Base-by-base conservation (phyloP, 306 rosid species). In the Coriaria nepalensis region DNA sequence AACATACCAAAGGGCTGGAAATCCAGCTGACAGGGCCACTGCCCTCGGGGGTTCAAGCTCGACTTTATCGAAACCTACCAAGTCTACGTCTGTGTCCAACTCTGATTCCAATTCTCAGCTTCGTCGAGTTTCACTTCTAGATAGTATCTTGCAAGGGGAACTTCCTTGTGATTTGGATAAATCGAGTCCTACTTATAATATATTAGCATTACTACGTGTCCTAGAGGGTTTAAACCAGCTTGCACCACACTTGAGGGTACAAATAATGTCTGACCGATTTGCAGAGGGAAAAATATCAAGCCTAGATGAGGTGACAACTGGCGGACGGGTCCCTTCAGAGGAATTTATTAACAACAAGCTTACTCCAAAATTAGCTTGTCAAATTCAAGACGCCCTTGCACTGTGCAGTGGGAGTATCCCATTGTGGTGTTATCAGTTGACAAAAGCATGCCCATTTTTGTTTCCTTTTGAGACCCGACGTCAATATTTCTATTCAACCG, bases 351-450 rank as follows among this genome's bases (percentile, higher is more conserved):
- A 93, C 73, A 75, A 69, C 76, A 92, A 92, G 70, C 96, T 92
- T 63, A 92, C 98, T 71, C 98, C 98, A 32, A 92, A 92, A 50
- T 71, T 92, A 71, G 93, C 98, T 32, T 66, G 98, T 59, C 98
- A 92, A 67, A 92, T 92, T 53, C 98, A 92, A 62, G 98, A 92
- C 64, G 98, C 96, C 39, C 96, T 92, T 79, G 96, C 98, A n/a
- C 66, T 92, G 43, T 92, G 98, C 68, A 92, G 98, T 66, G 98
- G 98, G 48, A 92, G 98, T 69, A 96, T 92, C 54, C 98, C 98
- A 39, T 73, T 81, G 2, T 92, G 98, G 98, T 92, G 98, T 62
- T 92, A 85, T 73, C 98, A 92, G 69, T 65, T 92, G 72, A 82
- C 96, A n/a, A 86, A 86, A 69, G 94, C 98, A 6, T 92, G 98